Percentiles rank a stretch among this genome's conserved stretches.
Conservation (phyloP, 352 stramenopile genomes). For the Phytophthora quininea region DNA sequence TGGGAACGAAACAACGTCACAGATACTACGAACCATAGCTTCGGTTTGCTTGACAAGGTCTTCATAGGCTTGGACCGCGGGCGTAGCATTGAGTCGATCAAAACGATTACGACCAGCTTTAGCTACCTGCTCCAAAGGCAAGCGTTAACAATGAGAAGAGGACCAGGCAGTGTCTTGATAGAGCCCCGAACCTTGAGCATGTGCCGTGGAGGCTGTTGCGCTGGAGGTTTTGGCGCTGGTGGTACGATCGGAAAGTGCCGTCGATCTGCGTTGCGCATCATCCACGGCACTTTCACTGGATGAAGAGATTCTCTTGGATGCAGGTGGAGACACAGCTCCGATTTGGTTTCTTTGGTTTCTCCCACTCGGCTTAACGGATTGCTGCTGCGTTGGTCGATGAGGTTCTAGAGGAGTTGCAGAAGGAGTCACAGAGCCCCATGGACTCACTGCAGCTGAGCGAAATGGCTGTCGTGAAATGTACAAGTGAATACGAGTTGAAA, state of each 20-base stretch:
- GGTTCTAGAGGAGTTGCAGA: slow-evolving; percentile 22
- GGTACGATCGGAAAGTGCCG: slow-evolving; percentile 14
- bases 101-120: slow-evolving; percentile 20
- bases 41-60: slow-evolving; percentile 53
- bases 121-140: slow-evolving; percentile 18
- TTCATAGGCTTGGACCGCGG: slow-evolving; percentile 55
- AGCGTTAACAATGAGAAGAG: neutral
- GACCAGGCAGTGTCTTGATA: too few relatives aligned
- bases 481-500: neutral
- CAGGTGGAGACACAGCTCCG: slow-evolving; percentile 9
- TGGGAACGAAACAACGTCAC: neutral
- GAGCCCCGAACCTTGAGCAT: slow-evolving; percentile 13
- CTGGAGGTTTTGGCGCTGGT: neutral
- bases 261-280: slow-evolving; percentile 1
- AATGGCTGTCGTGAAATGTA: slow-evolving; percentile 8
- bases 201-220: slow-evolving; percentile 13
- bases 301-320: slow-evolving; percentile 23
- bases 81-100: slow-evolving; percentile 39
- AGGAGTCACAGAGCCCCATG: slow-evolving; percentile 26
- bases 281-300: slow-evolving; percentile 29
- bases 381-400: slow-evolving; percentile 13
- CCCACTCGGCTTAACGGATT: slow-evolving; percentile 1
- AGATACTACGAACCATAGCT: slow-evolving; percentile 42
- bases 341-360: slow-evolving; percentile 2
- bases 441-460: slow-evolving; percentile 22